These are phyloP conservation scores for Platanus orientalis DNA, from an alignment of 164 flowering plant species.

Conservation along the genomic window DNA sequence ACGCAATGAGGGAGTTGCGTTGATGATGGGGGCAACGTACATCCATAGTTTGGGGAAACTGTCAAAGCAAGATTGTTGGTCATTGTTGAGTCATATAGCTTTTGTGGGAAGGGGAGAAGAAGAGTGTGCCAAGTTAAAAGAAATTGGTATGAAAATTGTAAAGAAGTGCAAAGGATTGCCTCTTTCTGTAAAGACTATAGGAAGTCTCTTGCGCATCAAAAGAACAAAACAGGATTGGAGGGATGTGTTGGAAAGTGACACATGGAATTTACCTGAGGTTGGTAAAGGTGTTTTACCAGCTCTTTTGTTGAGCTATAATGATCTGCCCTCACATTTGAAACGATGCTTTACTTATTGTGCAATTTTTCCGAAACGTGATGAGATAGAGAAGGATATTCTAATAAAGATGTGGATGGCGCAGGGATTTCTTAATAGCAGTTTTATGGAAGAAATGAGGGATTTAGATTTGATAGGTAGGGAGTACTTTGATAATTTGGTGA, in stretches of 20 bases:
- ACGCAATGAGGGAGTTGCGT: conserved; percentile 11
- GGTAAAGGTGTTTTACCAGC: conserved; percentile 12
- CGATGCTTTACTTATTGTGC: conserved; percentile 28
- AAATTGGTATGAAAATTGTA: no score
- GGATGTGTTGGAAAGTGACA: conserved; percentile 10
- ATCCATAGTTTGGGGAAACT: conserved; percentile 1
- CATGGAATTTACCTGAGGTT: conserved; percentile 17
- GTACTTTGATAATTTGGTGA: no score
- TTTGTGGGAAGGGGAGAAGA: background rate
- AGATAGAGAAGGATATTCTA: conserved; percentile 10
- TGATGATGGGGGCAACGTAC: background rate
- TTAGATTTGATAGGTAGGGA: conserved; percentile 24
- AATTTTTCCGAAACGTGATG: conserved; percentile 18
- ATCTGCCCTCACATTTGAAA: conserved; percentile 22
- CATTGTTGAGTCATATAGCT: conserved; percentile 14
- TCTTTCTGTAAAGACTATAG: conserved; percentile 16
- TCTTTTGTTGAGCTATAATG: conserved; percentile 15
- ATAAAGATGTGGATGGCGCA: no score
- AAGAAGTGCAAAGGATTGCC: no score
- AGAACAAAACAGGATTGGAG: background rate
- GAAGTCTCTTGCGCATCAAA: conserved; percentile 15
- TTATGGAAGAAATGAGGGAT: background rate
- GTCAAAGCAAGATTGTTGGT: conserved; percentile 15
- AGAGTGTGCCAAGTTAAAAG: no score
- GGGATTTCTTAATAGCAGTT: no score